phyloP scores from a whole-genome alignment of 1,284 basidiomycete genomes.

The Microbotryomycetes sp. region DNA sequence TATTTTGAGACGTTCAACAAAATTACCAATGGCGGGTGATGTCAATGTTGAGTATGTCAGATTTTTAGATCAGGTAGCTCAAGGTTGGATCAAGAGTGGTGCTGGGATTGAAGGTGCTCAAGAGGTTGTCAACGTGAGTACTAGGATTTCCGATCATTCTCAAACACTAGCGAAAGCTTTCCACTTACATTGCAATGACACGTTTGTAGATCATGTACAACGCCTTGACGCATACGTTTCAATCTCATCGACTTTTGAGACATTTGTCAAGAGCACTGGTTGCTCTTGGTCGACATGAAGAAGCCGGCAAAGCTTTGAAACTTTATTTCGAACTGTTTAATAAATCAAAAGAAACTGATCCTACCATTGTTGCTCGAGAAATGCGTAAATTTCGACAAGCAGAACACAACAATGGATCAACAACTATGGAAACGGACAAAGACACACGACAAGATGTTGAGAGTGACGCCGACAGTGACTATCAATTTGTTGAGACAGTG shows the following conservation, averaged over 20 bases:
- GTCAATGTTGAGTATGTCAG: conserved; percentile 72
- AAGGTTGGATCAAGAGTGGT: conserved; percentile 69
- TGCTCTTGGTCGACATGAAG: conserved; percentile 52
- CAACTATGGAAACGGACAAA: conserved; percentile 32
- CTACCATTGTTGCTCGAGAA: conserved; percentile 44
- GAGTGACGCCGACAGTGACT: conserved; percentile 25
- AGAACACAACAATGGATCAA: background rate
- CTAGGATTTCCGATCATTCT: conserved; percentile 46
- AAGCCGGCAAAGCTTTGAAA: conserved; percentile 67
- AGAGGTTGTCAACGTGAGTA: conserved; percentile 15
- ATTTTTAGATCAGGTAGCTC: conserved; percentile 73
- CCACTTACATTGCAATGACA: background rate
- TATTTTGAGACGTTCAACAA: conserved; percentile 48
- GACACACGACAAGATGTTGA: conserved; percentile 13
- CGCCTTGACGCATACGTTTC: conserved; percentile 84
- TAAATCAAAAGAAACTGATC: conserved; percentile 62
- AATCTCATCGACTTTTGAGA: conserved; percentile 72
- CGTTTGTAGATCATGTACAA: conserved; percentile 75
- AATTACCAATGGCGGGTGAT: conserved; percentile 77
- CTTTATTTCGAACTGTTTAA: conserved; percentile 78
- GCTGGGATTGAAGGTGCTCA: conserved; percentile 52
- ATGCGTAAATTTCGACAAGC: conserved; percentile 32
- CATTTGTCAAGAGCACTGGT: conserved; percentile 66
- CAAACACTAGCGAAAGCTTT: conserved; percentile 52
- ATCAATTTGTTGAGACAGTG: conserved; percentile 60